Percentiles rank a stretch among this genome's conserved stretches.
These are phyloP conservation scores for Chlamydomonas sp. DNA, from an alignment of 139 green algal species.

Conservation along the genomic window DNA sequence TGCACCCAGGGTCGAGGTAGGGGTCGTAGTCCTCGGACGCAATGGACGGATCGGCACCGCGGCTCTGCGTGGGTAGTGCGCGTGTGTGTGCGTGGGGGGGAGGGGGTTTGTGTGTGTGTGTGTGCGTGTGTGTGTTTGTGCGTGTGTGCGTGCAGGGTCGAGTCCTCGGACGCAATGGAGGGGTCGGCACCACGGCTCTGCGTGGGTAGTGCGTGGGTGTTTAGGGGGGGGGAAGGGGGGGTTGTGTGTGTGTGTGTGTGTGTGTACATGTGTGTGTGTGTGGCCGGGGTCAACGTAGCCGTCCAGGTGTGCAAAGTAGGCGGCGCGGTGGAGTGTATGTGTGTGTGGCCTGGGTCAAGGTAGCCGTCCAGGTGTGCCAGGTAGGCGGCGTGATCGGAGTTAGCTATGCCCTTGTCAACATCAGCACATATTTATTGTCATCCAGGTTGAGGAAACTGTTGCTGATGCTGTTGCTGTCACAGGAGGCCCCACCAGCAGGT, in stretches of 20 bases:
- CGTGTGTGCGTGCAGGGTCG: neutral
- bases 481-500: slow-evolving; percentile 81
- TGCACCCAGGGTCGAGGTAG: slow-evolving; percentile 75
- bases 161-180: slow-evolving; percentile 60
- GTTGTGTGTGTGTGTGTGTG: no score
- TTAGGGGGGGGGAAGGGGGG: no score
- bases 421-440: no score
- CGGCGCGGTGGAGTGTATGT: slow-evolving; percentile 68
- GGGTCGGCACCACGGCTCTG: slow-evolving; percentile 84
- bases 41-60: slow-evolving; percentile 78
- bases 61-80: slow-evolving; percentile 42
- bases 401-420: no score
- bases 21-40: slow-evolving; percentile 70
- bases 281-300: slow-evolving; percentile 89
- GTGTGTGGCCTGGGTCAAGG: slow-evolving; percentile 67
- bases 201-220: no score
- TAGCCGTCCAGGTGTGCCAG: slow-evolving; percentile 88
- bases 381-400: slow-evolving; percentile 83
- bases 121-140: no score
- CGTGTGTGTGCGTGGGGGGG: no score
- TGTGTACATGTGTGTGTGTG: neutral
- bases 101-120: no score
- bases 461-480: no score
- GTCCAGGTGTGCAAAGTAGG: slow-evolving; percentile 80
- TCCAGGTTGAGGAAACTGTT: no score